Conservation (phyloP, 306 rosid species). For the Abrus pulchellus region DNA sequence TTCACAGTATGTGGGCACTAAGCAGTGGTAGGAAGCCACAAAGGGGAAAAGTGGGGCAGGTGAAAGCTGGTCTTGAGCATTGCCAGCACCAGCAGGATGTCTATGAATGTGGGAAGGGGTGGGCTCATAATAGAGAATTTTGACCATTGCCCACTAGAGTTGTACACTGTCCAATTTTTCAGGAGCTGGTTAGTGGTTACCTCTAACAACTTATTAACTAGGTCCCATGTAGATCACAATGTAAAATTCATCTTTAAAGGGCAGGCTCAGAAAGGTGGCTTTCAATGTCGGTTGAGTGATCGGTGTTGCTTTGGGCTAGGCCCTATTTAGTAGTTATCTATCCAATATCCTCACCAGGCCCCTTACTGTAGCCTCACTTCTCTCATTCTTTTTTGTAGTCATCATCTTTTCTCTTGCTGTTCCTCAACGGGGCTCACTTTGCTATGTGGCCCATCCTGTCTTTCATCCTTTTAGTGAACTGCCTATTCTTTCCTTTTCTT, state of each 20-base stretch:
- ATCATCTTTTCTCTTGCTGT: slow-evolving; percentile 51
- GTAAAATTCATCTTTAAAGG: slow-evolving; percentile 39
- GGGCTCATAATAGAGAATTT: slow-evolving; percentile 52
- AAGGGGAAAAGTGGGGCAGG: slow-evolving; percentile 62
- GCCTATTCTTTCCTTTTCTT: slow-evolving; percentile 58
- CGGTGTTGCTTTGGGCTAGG: slow-evolving; percentile 57
- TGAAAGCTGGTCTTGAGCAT: slow-evolving; percentile 67
- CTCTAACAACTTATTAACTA: slow-evolving; percentile 45
- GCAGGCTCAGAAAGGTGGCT: slow-evolving; percentile 44
- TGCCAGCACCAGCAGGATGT: slow-evolving; percentile 53
- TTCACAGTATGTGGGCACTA: slow-evolving; percentile 46
- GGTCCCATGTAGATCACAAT: slow-evolving; percentile 48
- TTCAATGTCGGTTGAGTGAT: slow-evolving; percentile 70
- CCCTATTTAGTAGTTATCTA: slow-evolving; percentile 42
- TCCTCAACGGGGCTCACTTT: slow-evolving; percentile 62
- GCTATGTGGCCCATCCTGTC: slow-evolving; percentile 64
- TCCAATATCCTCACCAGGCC: slow-evolving; percentile 30
- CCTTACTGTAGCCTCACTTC: slow-evolving; percentile 27
- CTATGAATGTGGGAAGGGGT: slow-evolving; percentile 24
- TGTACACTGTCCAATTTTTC: slow-evolving; percentile 64
- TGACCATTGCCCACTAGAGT: slow-evolving; percentile 39
- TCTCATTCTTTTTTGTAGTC: slow-evolving; percentile 50
- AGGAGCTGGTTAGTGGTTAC: slow-evolving; percentile 64
- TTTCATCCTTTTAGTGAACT: slow-evolving; percentile 56
- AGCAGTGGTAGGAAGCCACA: slow-evolving; percentile 50